A percentile compares a stretch with the other conserved stretches of the same genome.
Conservation (phyloP, 768 basidiomycete genomes). For the Leccinum longicurvipes region DNA sequence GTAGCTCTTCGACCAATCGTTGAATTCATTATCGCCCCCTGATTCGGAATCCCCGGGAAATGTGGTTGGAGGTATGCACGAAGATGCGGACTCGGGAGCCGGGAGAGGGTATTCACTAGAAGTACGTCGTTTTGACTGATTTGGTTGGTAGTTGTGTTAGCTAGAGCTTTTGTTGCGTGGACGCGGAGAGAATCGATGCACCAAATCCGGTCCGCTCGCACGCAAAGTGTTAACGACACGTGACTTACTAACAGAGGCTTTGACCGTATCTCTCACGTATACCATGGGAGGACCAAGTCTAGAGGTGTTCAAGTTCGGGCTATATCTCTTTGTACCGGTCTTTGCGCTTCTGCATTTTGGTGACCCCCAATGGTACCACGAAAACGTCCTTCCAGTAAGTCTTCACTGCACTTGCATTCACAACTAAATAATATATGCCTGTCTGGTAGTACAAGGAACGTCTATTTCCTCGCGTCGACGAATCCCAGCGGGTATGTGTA, state of each 20-base stretch:
- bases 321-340: slow-evolving; percentile 85
- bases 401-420: not conserved
- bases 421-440: not conserved
- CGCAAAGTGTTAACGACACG: too few relatives aligned
- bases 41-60: slow-evolving; percentile 29
- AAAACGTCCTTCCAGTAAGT: slow-evolving; percentile 70
- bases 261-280: not conserved
- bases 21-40: slow-evolving; percentile 28
- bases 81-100: slow-evolving; percentile 15
- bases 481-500: slow-evolving; percentile 46
- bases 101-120: too few relatives aligned
- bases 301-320: slow-evolving; percentile 4
- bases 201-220: too few relatives aligned
- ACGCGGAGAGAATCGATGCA: too few relatives aligned
- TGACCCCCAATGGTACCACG: slow-evolving; percentile 82
- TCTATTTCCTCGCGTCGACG: slow-evolving; percentile 63
- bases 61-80: slow-evolving; percentile 14
- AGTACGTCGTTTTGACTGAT: too few relatives aligned
- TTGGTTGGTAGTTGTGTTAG: too few relatives aligned
- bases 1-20: slow-evolving; percentile 90
- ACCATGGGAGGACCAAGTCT: not conserved
- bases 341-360: slow-evolving; percentile 80
- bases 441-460: slow-evolving; percentile 61
- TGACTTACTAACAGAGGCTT: too few relatives aligned
- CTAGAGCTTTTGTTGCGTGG: too few relatives aligned